A percentile compares a stretch with the other conserved stretches of the same genome.
Evolutionary conservation across 2,329 filamentous ascomycete genomes (phyloP).

Genomic region (Cladosporium sp.): DNA sequence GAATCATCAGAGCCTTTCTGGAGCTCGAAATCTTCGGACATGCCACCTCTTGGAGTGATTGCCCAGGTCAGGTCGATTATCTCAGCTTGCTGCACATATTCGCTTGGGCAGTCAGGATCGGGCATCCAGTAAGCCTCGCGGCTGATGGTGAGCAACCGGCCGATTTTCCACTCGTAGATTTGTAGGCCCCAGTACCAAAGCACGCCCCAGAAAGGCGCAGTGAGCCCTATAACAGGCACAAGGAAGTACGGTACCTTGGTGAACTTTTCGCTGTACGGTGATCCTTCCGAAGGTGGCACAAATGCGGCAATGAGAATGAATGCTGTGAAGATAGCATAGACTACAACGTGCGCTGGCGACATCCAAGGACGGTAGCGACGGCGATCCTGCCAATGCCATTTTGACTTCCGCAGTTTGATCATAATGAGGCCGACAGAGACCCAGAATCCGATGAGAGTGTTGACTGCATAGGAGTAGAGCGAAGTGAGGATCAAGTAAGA

Average conservation of each 20-base stretch:
- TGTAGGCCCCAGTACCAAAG: slow-evolving; percentile 29
- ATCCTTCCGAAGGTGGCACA: not conserved
- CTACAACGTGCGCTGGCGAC: slow-evolving; percentile 28
- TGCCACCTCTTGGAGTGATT: slow-evolving; percentile 22
- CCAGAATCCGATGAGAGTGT: slow-evolving; percentile 29
- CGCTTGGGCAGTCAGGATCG: slow-evolving; percentile 25
- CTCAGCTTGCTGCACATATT: slow-evolving; percentile 30
- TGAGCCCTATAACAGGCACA: slow-evolving; percentile 30
- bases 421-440: slow-evolving; percentile 36
- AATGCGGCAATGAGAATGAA: not conserved
- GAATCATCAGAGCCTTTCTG: not conserved
- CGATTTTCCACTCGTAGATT: slow-evolving; percentile 25
- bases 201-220: slow-evolving; percentile 28
- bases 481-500: slow-evolving; percentile 39
- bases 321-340: slow-evolving; percentile 27
- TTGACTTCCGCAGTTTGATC: slow-evolving; percentile 28
- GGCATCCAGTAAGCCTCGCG: slow-evolving; percentile 26
- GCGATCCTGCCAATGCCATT: slow-evolving; percentile 27
- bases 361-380: slow-evolving; percentile 32
- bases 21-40: slow-evolving; percentile 22
- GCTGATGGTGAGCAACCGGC: slow-evolving; percentile 26
- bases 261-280: slow-evolving; percentile 25
- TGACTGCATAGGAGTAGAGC: slow-evolving; percentile 47
- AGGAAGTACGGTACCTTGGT: slow-evolving; percentile 30
- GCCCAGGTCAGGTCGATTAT: slow-evolving; percentile 30